These are phyloP conservation scores for Neckera pumila DNA, from an alignment of 225 moss, liverwort and hornwort species.

Conservation along the genomic window DNA sequence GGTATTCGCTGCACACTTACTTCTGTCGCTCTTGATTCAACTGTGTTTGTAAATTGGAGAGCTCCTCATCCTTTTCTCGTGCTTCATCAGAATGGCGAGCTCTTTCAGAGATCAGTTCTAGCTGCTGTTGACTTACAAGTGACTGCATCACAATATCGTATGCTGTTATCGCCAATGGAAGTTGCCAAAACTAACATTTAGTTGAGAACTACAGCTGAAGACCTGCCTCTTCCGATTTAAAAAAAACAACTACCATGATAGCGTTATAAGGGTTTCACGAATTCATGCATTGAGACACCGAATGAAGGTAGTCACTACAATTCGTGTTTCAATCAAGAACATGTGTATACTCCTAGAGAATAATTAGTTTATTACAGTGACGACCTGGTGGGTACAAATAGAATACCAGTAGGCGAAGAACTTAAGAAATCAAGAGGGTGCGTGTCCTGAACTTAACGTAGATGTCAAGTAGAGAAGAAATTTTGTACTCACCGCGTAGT, in stretches of 20 bases:
- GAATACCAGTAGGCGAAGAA: background rate
- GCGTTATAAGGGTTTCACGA: background rate
- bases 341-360: background rate
- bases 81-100: constrained; percentile 45
- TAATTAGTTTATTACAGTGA: background rate
- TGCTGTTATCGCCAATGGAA: background rate
- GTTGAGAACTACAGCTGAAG: background rate
- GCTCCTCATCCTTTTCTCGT: constrained; percentile 52
- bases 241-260: background rate
- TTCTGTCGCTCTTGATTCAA: constrained; percentile 48
- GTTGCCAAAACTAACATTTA: background rate
- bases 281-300: background rate
- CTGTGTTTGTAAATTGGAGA: constrained; percentile 44
- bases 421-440: background rate
- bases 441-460: background rate
- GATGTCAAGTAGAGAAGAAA: background rate
- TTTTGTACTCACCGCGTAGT: constrained; percentile 25
- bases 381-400: too few relatives aligned
- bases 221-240: too few relatives aligned
- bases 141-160: constrained; percentile 14
- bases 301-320: background rate
- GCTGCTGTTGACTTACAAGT: constrained; percentile 55
- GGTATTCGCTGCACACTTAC: background rate
- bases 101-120: constrained; percentile 48
- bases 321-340: background rate